Conservation (phyloP, 345 rosid species). For the Combretum micranthum region DNA sequence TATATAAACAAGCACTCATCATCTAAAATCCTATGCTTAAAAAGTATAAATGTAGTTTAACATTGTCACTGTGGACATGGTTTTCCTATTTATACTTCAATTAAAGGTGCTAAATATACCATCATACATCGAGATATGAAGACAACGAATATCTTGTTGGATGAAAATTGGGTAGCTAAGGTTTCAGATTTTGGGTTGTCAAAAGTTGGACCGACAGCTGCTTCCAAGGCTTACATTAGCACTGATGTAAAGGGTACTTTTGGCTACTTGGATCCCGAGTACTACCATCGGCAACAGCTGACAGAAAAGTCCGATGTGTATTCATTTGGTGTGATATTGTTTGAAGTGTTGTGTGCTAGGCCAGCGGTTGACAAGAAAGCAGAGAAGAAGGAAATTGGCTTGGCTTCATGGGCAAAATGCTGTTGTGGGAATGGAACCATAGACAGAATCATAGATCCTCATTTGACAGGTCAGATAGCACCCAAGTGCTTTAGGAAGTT, state of each 20-base stretch:
- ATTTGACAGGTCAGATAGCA: conserved; percentile 11
- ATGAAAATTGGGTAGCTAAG: too few relatives aligned
- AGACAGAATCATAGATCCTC: too few relatives aligned
- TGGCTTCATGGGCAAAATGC: conserved; percentile 13
- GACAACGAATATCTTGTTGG: too few relatives aligned
- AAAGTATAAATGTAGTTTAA: conserved; percentile 1
- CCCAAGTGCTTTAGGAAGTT: conserved; percentile 15
- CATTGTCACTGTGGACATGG: neutral
- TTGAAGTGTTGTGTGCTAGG: conserved; percentile 23
- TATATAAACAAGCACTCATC: conserved; percentile 13
- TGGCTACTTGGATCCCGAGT: conserved; percentile 25
- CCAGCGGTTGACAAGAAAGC: neutral
- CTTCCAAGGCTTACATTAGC: conserved; percentile 9
- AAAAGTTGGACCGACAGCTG: conserved; percentile 14
- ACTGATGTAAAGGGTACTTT: conserved; percentile 17
- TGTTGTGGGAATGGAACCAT: conserved; percentile 3
- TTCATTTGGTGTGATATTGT: conserved; percentile 27
- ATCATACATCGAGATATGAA: too few relatives aligned
- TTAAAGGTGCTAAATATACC: conserved; percentile 19
- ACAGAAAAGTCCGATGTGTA: too few relatives aligned
- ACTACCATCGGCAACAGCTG: too few relatives aligned
- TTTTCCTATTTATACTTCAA: conserved; percentile 11
- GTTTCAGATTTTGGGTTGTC: conserved; percentile 23
- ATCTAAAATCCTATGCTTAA: conserved; percentile 11
- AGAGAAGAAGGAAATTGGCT: conserved; percentile 5